Base-by-base conservation (phyloP, 2,329 filamentous ascomycete genomes). In the Cordyceps pruinosa region DNA sequence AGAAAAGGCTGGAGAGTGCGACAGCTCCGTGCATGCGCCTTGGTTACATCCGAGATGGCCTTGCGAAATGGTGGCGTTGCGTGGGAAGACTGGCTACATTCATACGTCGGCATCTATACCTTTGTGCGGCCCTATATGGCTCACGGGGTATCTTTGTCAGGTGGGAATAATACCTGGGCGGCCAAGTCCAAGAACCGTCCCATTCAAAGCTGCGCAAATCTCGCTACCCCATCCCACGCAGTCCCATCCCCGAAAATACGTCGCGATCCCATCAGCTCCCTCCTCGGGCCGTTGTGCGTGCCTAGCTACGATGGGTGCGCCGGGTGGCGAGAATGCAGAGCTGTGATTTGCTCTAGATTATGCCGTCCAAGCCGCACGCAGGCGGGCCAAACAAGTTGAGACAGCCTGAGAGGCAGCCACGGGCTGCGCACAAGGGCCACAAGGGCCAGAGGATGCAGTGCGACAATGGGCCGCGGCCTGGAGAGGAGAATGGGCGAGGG, bases 291-390 rank as follows among this genome's bases (percentile, higher is more conserved):
- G 26, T 21, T 25, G 19, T 50, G 35, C 35, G 10, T 21, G 34
- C 23, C 17, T 25, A 17, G 23, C 39, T 23, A 34, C 41, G 12
- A 47, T 26, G 17, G 32, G 42, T 39, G 52, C 23, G 32, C 25
- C 21, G 2, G 19, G 44, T 56, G 52, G 52, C 52, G 21, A 23
- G 21, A 51, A 51, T 51, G 30, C 46, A 19, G 35, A 8, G 47
- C 47, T 46, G 37, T 57, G 55, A 57, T 57, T 57, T 57, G 55
- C 25, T 23, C 55, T 19, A 57, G 55, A 46, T 51, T 30, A 51
- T 48, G 44, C 52, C 42, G 52, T 47, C 42, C 17, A 21, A 39
- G 34, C 5, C 15, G 39, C 26, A 30, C 30, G 21, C 21, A 15
- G 25, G 15, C 17, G 28, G 23, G 23, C 13, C 23, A 45, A 47